Evolutionary conservation across 2,329 filamentous ascomycete genomes (phyloP).

Genomic region (Bisporella sp.): DNA sequence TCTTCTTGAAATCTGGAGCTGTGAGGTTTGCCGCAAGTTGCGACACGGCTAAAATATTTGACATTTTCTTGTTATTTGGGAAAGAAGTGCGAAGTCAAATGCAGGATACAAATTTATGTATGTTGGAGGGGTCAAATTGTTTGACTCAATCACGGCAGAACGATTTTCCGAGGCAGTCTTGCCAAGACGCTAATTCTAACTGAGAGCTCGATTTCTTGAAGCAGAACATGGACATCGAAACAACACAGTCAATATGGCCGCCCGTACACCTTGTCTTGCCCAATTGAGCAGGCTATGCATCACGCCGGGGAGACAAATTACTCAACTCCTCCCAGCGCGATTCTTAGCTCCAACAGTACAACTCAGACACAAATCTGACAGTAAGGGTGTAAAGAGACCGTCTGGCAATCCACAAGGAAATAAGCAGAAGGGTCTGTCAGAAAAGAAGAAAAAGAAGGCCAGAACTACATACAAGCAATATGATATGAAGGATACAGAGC

Average conservation of each 20-base stretch:
- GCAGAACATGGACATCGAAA: not conserved
- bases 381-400: slow-evolving; percentile 3
- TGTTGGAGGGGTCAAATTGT: slow-evolving; percentile 8
- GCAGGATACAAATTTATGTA: slow-evolving; percentile 6
- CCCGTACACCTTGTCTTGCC: slow-evolving; percentile 23
- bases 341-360: slow-evolving; percentile 14
- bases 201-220: not conserved
- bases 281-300: slow-evolving; percentile 26
- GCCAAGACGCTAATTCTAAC: not conserved
- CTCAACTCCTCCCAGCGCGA: not conserved
- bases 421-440: slow-evolving; percentile 24
- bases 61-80: slow-evolving; percentile 27
- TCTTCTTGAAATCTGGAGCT: slow-evolving; percentile 71
- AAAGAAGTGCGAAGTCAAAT: slow-evolving; percentile 6
- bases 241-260: slow-evolving; percentile 19
- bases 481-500: slow-evolving; percentile 38
- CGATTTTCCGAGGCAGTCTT: not conserved
- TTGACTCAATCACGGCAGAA: not conserved
- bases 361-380: slow-evolving; percentile 2
- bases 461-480: slow-evolving; percentile 27
- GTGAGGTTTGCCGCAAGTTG: slow-evolving; percentile 43
- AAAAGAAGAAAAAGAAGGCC: slow-evolving; percentile 26
- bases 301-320: slow-evolving; percentile 8
- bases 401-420: slow-evolving; percentile 18
- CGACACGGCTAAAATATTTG: slow-evolving; percentile 52